Percentiles rank a stretch among this genome's conserved stretches.
phyloP scores from a whole-genome alignment of 208 protist species.

The Leptomonas pyrrhocoris region DNA sequence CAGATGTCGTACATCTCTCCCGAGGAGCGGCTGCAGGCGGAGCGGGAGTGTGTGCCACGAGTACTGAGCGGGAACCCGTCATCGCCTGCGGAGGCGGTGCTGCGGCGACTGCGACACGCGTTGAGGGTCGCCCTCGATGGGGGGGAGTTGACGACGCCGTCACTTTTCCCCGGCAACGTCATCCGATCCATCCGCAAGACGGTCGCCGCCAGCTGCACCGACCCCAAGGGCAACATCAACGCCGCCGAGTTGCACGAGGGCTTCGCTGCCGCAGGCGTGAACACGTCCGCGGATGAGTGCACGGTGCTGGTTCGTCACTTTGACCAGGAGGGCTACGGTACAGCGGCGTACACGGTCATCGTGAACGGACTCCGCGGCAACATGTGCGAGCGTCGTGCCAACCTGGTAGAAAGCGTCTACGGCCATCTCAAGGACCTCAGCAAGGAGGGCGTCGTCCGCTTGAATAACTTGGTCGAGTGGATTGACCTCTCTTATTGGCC shows the following conservation, averaged over 20 bases:
- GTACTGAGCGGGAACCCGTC: slow-evolving; percentile 57
- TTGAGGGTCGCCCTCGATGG: slow-evolving; percentile 48
- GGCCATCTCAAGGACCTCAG: slow-evolving; percentile 61
- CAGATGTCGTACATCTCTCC: slow-evolving; percentile 38
- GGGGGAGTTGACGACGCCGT: neutral
- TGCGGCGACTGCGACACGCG: slow-evolving; percentile 70
- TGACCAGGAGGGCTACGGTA: slow-evolving; percentile 51
- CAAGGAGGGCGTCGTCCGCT: slow-evolving; percentile 42
- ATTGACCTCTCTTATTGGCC: slow-evolving; percentile 69
- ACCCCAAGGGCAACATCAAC: slow-evolving; percentile 53
- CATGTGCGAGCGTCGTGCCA: slow-evolving; percentile 66
- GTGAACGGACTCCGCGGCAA: slow-evolving; percentile 69
- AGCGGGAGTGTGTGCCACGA: slow-evolving; percentile 44
- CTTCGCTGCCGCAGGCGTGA: slow-evolving; percentile 44
- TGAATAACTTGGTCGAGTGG: slow-evolving; percentile 56
- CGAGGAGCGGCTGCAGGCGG: slow-evolving; percentile 32
- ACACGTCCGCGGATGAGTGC: slow-evolving; percentile 59
- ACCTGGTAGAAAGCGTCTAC: slow-evolving; percentile 73
- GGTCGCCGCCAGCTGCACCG: slow-evolving; percentile 35
- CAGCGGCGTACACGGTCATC: slow-evolving; percentile 47
- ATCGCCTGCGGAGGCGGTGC: slow-evolving; percentile 65
- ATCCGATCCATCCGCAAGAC: slow-evolving; percentile 57
- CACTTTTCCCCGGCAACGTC: slow-evolving; percentile 80
- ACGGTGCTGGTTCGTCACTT: slow-evolving; percentile 70
- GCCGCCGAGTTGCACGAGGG: slow-evolving; percentile 71